Evolutionary conservation across 371 early-diverging fungal genomes (phyloP), one percentile per base, ranked within the genome.

Genomic region (Catenaria anguillulae): DNA sequence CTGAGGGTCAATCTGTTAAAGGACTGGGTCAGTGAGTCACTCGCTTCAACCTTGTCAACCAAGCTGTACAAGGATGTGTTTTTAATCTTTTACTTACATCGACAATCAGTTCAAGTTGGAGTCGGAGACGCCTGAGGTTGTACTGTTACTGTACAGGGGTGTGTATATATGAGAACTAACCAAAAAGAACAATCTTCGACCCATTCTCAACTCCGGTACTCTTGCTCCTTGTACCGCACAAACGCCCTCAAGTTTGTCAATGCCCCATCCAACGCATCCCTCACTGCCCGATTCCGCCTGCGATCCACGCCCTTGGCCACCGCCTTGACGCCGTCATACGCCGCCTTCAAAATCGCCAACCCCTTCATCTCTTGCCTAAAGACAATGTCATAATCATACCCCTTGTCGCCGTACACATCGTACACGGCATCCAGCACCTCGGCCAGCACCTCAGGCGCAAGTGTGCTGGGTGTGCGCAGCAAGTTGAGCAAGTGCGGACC

Each of bases 401-500:
- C 77, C 45, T 74, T 79, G 66, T 94, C 95, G 36, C 81, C 82
- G 69, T 92, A 94, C 12, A 92, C 81, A 65, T 93, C 93, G 68
- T 76, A 93, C 35, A 94, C 70, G 46, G 85, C 84, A 63, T 93
- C 88, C 64, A 94, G 68, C 0, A 84, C 84, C 67, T 90, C 93
- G 0, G 84, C 70, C 13, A 78, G 73, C 21, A 81, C 75, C 48
- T 82, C 85, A 13, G 75, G 55, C n/a, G 73, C 55, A 2, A 76
- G 26, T 6, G 60, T 45, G 40, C 56, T 26, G 33, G 61, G 62
- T 42, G 65, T 61, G 12, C 50, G 33, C 23, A 69, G 56, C 29
- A 75, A 52, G 19, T 71, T 69, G 48, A 86, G 70, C 63, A 87
- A 66, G 58, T 78, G 83, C n/a, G 68, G 61, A 15, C 87, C 88